Percentiles rank a stretch among this genome's conserved stretches.
phyloP scores from a whole-genome alignment of 139 green algal genomes.

The Chara braunii region DNA sequence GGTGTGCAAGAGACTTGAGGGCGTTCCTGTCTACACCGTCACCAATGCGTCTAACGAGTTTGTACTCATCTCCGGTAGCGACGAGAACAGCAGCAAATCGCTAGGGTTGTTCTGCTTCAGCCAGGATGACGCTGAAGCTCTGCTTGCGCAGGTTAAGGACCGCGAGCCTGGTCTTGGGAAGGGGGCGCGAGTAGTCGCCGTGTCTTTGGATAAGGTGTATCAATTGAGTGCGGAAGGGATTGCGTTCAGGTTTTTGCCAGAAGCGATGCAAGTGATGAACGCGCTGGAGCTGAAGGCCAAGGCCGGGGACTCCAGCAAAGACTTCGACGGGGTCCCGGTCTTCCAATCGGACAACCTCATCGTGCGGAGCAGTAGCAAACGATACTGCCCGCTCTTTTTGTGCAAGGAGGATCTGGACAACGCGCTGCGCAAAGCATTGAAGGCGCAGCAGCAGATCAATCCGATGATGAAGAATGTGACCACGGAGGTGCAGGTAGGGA shows the following conservation, averaged over 20 bases:
- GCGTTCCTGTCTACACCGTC: conserved; percentile 30
- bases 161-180: conserved; percentile 18
- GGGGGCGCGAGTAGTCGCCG: conserved; percentile 20
- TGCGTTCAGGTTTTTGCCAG: conserved; percentile 29
- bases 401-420: conserved; percentile 29
- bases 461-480: conserved; percentile 14
- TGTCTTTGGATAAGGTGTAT: conserved; percentile 36
- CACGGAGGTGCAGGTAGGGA: conserved; percentile 35
- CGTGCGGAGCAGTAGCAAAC: conserved; percentile 24
- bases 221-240: conserved; percentile 28
- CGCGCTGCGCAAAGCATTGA: conserved; percentile 19
- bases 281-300: conserved; percentile 23
- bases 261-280: conserved; percentile 33
- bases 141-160: conserved; percentile 32
- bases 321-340: conserved; percentile 20
- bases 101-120: conserved; percentile 34
- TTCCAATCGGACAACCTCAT: conserved; percentile 41
- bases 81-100: conserved; percentile 26
- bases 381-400: conserved; percentile 34
- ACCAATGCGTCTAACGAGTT: conserved; percentile 37
- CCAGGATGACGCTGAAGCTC: conserved; percentile 29
- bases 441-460: conserved; percentile 21
- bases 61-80: conserved; percentile 28
- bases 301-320: conserved; percentile 22
- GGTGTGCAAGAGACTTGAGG: conserved; percentile 12